phyloP scores from a whole-genome alignment of 2,329 filamentous ascomycete species.

The Aspergillus costaricaensis region DNA sequence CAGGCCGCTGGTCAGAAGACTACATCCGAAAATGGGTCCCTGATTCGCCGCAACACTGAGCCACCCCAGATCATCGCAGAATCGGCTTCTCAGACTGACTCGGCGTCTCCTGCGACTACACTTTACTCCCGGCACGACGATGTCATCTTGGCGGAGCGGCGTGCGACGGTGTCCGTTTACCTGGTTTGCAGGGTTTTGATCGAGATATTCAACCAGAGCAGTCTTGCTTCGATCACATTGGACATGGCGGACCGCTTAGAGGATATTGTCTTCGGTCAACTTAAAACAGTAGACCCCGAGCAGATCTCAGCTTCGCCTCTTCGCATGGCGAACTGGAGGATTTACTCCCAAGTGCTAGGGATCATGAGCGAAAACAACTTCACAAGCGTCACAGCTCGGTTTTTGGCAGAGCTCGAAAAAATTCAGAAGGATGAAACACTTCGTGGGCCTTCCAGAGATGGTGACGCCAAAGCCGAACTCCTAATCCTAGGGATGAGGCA shows the following conservation, averaged over 20 bases:
- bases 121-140: slow-evolving; percentile 63
- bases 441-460: slow-evolving; percentile 55
- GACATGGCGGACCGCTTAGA: slow-evolving; percentile 95
- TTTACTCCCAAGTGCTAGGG: slow-evolving; percentile 90
- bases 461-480: slow-evolving; percentile 79
- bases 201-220: slow-evolving; percentile 91
- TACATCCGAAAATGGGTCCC: slow-evolving; percentile 45
- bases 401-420: slow-evolving; percentile 75
- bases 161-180: slow-evolving; percentile 93
- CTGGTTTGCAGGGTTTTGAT: slow-evolving; percentile 91
- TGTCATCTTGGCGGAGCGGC: slow-evolving; percentile 78
- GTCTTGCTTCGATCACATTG: slow-evolving; percentile 73
- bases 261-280: slow-evolving; percentile 92
- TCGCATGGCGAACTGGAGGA: slow-evolving; percentile 90
- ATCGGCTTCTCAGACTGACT: slow-evolving; percentile 30
- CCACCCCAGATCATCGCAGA: slow-evolving; percentile 56
- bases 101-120: slow-evolving; percentile 27
- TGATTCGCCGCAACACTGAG: slow-evolving; percentile 74
- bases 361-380: slow-evolving; percentile 96
- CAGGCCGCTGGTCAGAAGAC: slow-evolving; percentile 36
- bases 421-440: slow-evolving; percentile 71
- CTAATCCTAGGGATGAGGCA: slow-evolving; percentile 91
- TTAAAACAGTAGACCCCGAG: slow-evolving; percentile 84
- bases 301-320: slow-evolving; percentile 70
- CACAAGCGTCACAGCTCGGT: slow-evolving; percentile 76